These are phyloP conservation scores for Sphagnum tenellum DNA, from an alignment of 225 moss, liverwort and hornwort genomes.

Conservation along the genomic window DNA sequence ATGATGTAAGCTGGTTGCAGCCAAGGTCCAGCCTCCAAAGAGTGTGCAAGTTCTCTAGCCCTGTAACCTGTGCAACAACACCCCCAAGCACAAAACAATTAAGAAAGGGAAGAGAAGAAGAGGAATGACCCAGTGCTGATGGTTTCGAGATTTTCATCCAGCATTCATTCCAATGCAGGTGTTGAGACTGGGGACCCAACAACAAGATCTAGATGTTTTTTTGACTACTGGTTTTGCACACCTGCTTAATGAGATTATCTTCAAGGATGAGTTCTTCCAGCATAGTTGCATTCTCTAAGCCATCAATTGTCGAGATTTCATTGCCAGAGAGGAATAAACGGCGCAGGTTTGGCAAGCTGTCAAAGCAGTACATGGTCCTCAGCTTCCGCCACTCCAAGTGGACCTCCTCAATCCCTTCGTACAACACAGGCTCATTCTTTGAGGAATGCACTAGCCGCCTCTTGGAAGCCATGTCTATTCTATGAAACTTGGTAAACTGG, in stretches of 20 bases:
- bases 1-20: slow-evolving; percentile 52
- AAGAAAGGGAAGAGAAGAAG: neutral
- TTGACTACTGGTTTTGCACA: slow-evolving; percentile 5
- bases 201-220: no score
- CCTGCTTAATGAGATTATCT: slow-evolving; percentile 71
- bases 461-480: slow-evolving; percentile 34
- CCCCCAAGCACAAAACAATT: neutral
- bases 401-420: slow-evolving; percentile 88
- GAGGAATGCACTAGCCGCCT: slow-evolving; percentile 18
- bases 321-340: slow-evolving; percentile 76
- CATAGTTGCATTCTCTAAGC: slow-evolving; percentile 66
- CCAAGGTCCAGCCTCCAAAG: slow-evolving; percentile 94
- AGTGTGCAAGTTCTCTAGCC: slow-evolving; percentile 29
- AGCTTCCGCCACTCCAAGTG: slow-evolving; percentile 81
- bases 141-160: no score
- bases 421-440: slow-evolving; percentile 32
- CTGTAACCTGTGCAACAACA: slow-evolving; percentile 47
- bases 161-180: no score
- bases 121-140: no score
- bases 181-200: no score
- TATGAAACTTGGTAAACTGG: slow-evolving; percentile 46
- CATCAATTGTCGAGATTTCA: slow-evolving; percentile 64
- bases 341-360: slow-evolving; percentile 67
- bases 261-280: slow-evolving; percentile 86
- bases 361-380: slow-evolving; percentile 81